phyloP scores from a whole-genome alignment of 192 early-diverging fungal species.

The Kappamyces sp. region DNA sequence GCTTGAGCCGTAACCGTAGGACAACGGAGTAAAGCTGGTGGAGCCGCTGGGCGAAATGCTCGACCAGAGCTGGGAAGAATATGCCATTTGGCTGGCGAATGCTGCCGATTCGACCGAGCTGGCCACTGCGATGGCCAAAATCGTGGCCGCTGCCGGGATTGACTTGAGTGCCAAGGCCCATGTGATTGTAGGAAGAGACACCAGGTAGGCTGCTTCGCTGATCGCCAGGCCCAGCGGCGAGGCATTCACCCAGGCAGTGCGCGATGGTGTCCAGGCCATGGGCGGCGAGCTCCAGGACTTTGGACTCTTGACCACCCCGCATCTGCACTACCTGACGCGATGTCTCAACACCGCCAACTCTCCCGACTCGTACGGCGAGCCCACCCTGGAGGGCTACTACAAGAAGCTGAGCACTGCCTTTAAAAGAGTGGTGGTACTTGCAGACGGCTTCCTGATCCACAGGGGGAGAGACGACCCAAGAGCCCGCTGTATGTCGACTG shows the following conservation, averaged over 20 bases:
- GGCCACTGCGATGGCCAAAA: conserved; percentile 49
- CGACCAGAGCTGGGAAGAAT: conserved; percentile 87
- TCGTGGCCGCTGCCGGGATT: conserved; percentile 64
- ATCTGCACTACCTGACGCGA: conserved; percentile 90
- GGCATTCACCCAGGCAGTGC: conserved; percentile 69
- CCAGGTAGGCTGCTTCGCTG: conserved; percentile 51
- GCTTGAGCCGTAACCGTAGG: conserved; percentile 33
- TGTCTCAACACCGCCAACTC: conserved; percentile 78
- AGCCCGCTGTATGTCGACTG: conserved; percentile 77
- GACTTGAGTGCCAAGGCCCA: conserved; percentile 48
- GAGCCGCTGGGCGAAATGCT: conserved; percentile 99
- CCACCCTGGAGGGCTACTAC: conserved; percentile 88
- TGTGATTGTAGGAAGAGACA: conserved; percentile 88
- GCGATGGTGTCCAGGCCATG: conserved; percentile 72
- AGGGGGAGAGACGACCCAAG: conserved; percentile 64
- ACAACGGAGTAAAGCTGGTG: conserved; percentile 98
- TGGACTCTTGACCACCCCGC: conserved; percentile 91
- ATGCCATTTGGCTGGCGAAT: conserved; percentile 87
- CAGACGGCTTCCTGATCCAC: conserved; percentile 9
- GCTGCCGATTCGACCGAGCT: conserved; percentile 60
- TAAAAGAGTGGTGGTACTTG: conserved; percentile 67
- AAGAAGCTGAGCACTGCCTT: conserved; percentile 82
- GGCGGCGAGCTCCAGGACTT: conserved; percentile 67
- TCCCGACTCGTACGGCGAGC: conserved; percentile 74
- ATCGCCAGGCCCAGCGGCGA: conserved; percentile 72